Conservation (phyloP, 176 grass and related monocot species). For the Thinopyrum elongatum region DNA sequence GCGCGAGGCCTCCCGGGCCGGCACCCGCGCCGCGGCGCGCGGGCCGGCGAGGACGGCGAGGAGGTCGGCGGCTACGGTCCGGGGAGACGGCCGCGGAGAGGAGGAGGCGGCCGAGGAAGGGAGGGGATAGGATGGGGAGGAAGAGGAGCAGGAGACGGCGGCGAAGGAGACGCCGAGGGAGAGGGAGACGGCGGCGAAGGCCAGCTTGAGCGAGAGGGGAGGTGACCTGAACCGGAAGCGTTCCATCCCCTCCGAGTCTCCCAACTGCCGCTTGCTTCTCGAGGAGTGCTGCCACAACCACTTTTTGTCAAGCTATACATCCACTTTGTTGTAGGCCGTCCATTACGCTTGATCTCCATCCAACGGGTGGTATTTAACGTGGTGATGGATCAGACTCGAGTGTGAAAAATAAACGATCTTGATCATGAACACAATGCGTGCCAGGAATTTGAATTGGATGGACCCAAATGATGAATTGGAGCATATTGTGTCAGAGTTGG, state of each 20-base stretch:
- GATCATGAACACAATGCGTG: too few relatives aligned
- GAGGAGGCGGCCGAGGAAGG: background rate
- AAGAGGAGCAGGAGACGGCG: conserved; percentile 24
- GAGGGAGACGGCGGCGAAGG: conserved; percentile 63
- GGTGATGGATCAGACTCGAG: too few relatives aligned
- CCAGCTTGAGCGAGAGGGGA: conserved; percentile 56
- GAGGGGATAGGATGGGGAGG: background rate
- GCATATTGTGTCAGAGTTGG: too few relatives aligned
- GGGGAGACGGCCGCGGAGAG: conserved; percentile 25
- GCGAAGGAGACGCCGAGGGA: conserved; percentile 64
- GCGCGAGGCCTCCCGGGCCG: conserved; percentile 40
- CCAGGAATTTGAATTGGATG: too few relatives aligned
- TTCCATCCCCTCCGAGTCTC: conserved; percentile 10
- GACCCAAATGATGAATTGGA: too few relatives aligned
- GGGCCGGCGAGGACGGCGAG: conserved; percentile 67
- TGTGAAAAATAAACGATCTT: too few relatives aligned
- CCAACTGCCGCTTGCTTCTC: background rate
- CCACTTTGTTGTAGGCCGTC: too few relatives aligned
- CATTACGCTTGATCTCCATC: too few relatives aligned
- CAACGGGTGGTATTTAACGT: too few relatives aligned
- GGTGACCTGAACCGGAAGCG: conserved; percentile 2
- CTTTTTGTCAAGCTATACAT: too few relatives aligned
- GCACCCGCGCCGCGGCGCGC: conserved; percentile 32
- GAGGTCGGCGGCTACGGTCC: conserved; percentile 58
- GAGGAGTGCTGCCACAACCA: too few relatives aligned